Evolutionary conservation across 495 filamentous ascomycete genomes (phyloP), one percentile per base, ranked within the genome.

Genomic region (Margaritispora aquatica): DNA sequence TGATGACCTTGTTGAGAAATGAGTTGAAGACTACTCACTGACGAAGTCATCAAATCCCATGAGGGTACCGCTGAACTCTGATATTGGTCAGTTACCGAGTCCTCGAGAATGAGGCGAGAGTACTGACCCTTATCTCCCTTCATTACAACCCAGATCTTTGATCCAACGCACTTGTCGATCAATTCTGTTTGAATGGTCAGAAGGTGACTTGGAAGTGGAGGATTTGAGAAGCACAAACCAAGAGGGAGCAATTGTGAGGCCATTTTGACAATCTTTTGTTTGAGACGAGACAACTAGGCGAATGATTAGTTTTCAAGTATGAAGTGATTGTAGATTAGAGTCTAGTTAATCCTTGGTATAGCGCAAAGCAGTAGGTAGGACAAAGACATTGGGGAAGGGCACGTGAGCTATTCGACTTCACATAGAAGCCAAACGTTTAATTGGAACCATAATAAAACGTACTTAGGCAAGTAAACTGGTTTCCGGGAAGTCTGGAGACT

Each of bases 41-140:
- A 98, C 94, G 76, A 96, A 98, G 81, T 98, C 94, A 71, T 98
- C 94, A 66, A 97, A 98, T 1, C 94, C 94, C 31, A 96, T 80
- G 22, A 98, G 77, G 5, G 90, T 97, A 41, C 94, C 94, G 55
- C 88, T 85, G 75, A 97, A 97, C 70, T 98, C 94, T 97, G 51
- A n/a, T 23, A 51, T 17, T n/a, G 8, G 27, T 52, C 31, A 27
- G 38, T 20, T 15, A 55, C 17, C 3, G 38, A 5, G 17, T 31
- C 47, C 58, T 24, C 46, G 48, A 54, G 48, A 20, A 48, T 22
- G 47, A 53, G 29, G n/a, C 26, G 19, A 17, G 54, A 29, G 48
- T n/a, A 38, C 58, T 63, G 70, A 88, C 94, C 94, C 78, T 97
- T 97, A 73, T 97, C 94, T 61, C 91, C 90, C 75, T 97, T 97